A percentile compares a stretch with the other conserved stretches of the same genome.
These are phyloP conservation scores for Angomonas deanei DNA, from an alignment of 208 protist genomes.

Conservation along the genomic window DNA sequence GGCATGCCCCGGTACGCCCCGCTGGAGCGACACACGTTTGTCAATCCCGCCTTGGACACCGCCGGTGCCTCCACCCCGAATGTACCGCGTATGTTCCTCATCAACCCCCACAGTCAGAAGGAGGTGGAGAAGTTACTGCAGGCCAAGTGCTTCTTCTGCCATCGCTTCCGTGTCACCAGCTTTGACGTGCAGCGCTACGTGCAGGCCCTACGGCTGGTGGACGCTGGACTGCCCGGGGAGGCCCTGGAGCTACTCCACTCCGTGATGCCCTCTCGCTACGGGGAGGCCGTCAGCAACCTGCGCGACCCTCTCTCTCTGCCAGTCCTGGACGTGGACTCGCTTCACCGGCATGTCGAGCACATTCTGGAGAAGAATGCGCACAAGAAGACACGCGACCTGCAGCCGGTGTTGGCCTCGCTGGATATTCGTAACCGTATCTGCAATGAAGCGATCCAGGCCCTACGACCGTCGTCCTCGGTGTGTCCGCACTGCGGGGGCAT, in stretches of 20 bases:
- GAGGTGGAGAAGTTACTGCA: constrained; percentile 76
- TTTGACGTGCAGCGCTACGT: constrained; percentile 83
- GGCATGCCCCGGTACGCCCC: constrained; percentile 77
- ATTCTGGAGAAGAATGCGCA: constrained; percentile 18
- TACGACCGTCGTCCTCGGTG: constrained; percentile 47
- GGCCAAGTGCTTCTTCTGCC: constrained; percentile 86
- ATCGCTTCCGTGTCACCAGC: constrained; percentile 59
- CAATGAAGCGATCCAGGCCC: constrained; percentile 57
- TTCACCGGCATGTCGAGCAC: constrained; percentile 57
- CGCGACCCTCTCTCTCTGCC: constrained; percentile 63
- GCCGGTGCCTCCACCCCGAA: background rate
- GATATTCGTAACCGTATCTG: constrained; percentile 76
- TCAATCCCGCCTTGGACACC: background rate
- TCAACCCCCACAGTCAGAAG: constrained; percentile 77
- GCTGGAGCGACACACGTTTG: constrained; percentile 21
- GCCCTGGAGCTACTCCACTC: constrained; percentile 75
- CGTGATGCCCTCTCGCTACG: constrained; percentile 48
- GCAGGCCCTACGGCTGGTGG: constrained; percentile 69
- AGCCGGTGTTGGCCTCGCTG: constrained; percentile 23
- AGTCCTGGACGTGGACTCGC: constrained; percentile 50
- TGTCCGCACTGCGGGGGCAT: constrained; percentile 75
- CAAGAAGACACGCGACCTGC: background rate
- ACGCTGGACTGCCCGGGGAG: constrained; percentile 67
- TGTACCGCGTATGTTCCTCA: constrained; percentile 45
- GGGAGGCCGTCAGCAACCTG: constrained; percentile 37